Evolutionary conservation across 2,329 filamentous ascomycete species (phyloP), one percentile per base, ranked within the genome.

Genomic region (Fusarium sp.): DNA sequence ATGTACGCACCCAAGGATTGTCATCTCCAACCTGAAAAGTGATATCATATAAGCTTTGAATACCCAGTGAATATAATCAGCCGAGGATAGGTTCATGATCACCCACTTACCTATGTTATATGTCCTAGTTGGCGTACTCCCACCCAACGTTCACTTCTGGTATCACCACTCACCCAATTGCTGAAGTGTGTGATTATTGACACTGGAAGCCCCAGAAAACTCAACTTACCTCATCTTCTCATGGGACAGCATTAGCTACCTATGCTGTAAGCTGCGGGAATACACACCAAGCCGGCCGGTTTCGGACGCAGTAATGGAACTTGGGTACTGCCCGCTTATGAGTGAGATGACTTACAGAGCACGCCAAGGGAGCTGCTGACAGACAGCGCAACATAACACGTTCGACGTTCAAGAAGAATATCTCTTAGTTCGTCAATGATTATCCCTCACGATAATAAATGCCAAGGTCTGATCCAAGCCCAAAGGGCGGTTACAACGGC

Each of bases 401-500:
- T 27, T 63, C 29, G 22, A 20, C 9, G 3, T n/a, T 17, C 6
- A 9, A 62, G 44, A 53, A 55, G 7, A 62, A 62, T 22, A 49
- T 10, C 16, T 12, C 59, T 62, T 27, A n/a, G 20, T 36, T 33
- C 16, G 33, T 55, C 46, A 29, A 42, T 49, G 46, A 49, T 55
- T 35, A 31, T 40, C 29, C 42, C 24, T 36, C 53, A 35, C 20
- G 27, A 63, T 29, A 29, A n/a, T 9, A 63, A 14, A 33, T 40
- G 31, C 42, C 44, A 35, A 62, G 42, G 9, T 40, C 20, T 33
- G 44, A 22, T 36, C 17, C 20, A 33, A 20, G 20, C 29, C 40
- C 5, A 29, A 60, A 22, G 16, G 57, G 42, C 49, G 38, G 35
- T 44, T 49, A 63, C 44, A 73, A 49, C 42, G 58, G 44, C 53